A percentile compares a stretch with the other conserved stretches of the same genome.
Conservation (phyloP, 1,284 basidiomycete genomes). For the Neonothopanus nambi region DNA sequence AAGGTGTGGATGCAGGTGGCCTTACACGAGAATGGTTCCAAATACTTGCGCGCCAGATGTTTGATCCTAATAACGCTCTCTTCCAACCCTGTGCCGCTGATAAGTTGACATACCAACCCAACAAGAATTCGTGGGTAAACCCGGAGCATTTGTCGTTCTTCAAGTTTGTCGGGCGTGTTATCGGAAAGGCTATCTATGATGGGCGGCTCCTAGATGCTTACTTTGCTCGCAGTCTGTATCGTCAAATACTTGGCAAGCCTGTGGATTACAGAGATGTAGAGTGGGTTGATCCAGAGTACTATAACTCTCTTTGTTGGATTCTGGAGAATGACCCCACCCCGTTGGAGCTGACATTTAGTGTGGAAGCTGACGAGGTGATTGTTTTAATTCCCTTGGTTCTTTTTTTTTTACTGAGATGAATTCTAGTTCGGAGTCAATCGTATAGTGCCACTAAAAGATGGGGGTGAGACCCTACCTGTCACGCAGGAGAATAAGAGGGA, state of each 20-base stretch:
- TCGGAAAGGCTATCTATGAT: slow-evolving; percentile 95
- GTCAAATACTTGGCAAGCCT: slow-evolving; percentile 87
- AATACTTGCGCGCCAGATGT: slow-evolving; percentile 97
- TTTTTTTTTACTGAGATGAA: slow-evolving; percentile 7
- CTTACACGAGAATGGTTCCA: slow-evolving; percentile 99
- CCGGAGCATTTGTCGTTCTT: slow-evolving; percentile 97
- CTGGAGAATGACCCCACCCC: slow-evolving; percentile 87
- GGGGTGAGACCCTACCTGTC: slow-evolving; percentile 80
- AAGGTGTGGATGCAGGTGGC: slow-evolving; percentile 98
- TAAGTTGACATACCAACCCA: slow-evolving; percentile 93
- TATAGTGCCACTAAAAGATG: slow-evolving; percentile 83
- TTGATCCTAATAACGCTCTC: slow-evolving; percentile 98
- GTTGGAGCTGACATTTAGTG: slow-evolving; percentile 86
- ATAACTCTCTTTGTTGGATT: slow-evolving; percentile 92
- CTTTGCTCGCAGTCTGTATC: slow-evolving; percentile 94
- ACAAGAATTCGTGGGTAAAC: slow-evolving; percentile 93
- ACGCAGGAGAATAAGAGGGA: slow-evolving; percentile 97
- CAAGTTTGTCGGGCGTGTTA: slow-evolving; percentile 97
- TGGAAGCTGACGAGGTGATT: slow-evolving; percentile 85
- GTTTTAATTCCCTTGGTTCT: slow-evolving; percentile 7
- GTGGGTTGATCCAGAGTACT: slow-evolving; percentile 96
- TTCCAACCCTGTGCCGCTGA: slow-evolving; percentile 98
- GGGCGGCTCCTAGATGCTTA: slow-evolving; percentile 96
- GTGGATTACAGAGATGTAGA: slow-evolving; percentile 95
- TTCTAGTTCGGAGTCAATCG: slow-evolving; percentile 84